Evolutionary conservation across 306 rosid genomes (phyloP).

Genomic region (Sechiopsis laciniata): DNA sequence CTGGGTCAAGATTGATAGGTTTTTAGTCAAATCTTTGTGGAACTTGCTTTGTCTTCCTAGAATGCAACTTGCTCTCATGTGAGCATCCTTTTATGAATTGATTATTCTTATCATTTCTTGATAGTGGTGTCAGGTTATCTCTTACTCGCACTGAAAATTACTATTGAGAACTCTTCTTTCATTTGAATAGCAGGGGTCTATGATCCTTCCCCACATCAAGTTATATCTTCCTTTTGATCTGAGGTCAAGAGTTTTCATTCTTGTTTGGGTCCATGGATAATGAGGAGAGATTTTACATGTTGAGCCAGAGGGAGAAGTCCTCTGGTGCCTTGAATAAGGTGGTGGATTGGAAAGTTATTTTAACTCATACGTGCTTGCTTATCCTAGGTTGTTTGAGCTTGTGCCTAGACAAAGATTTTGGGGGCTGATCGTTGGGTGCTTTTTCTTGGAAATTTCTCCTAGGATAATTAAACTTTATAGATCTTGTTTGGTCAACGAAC

Average conservation of each 20-base stretch:
- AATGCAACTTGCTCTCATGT: neutral
- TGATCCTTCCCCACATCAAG: neutral
- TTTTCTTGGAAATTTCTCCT: neutral
- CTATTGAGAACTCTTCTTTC: neutral
- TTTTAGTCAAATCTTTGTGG: neutral
- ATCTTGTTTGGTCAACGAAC: neutral
- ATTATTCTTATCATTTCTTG: neutral
- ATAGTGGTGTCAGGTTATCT: neutral
- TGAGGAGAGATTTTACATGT: neutral
- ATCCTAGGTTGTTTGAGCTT: neutral
- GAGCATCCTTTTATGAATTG: neutral
- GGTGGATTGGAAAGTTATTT: neutral
- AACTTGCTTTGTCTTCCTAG: neutral
- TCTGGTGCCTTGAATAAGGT: neutral
- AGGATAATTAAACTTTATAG: neutral
- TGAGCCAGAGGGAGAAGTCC: neutral
- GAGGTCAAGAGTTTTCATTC: constrained; percentile 1
- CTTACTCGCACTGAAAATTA: neutral
- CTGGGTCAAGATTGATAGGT: neutral
- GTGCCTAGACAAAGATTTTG: neutral
- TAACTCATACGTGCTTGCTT: neutral
- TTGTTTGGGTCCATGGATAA: constrained; percentile 1
- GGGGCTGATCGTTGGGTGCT: neutral
- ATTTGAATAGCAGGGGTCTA: neutral
- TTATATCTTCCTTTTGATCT: neutral